Conservation (phyloP, 768 basidiomycete genomes). For the Lactarius sanguifluus region DNA sequence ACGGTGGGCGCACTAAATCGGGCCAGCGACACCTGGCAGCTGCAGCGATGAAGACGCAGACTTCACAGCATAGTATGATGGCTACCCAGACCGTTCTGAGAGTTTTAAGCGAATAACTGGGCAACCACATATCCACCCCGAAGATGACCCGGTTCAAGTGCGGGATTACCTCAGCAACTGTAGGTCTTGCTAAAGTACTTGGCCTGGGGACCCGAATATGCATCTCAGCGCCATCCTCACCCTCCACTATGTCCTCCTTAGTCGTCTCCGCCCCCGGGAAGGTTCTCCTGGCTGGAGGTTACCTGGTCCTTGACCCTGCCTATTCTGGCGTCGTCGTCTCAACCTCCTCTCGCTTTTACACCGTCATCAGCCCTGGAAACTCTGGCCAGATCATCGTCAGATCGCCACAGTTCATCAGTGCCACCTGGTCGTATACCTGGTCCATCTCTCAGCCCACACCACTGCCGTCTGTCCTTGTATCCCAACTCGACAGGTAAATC, state of each 20-base stretch:
- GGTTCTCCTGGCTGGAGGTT: slow-evolving; percentile 92
- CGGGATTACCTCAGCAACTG: background rate
- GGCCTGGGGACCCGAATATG: background rate
- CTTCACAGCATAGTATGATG: slow-evolving; percentile 69
- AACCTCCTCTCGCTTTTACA: slow-evolving; percentile 93
- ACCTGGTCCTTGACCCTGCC: slow-evolving; percentile 88
- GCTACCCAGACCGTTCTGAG: slow-evolving; percentile 62
- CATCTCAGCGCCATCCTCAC: background rate
- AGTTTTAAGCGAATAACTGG: slow-evolving; percentile 23
- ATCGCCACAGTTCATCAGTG: slow-evolving; percentile 88
- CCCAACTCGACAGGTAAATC: slow-evolving; percentile 32
- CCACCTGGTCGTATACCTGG: slow-evolving; percentile 73
- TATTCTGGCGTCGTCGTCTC: slow-evolving; percentile 89
- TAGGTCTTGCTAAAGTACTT: background rate
- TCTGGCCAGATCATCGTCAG: slow-evolving; percentile 61
- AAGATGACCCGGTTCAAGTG: background rate
- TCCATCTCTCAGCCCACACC: slow-evolving; percentile 37
- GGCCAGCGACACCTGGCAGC: slow-evolving; percentile 20
- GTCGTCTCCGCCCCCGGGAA: slow-evolving; percentile 93
- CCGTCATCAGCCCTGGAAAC: slow-evolving; percentile 53
- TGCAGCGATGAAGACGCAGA: slow-evolving; percentile 48
- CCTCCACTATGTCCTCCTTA: slow-evolving; percentile 43
- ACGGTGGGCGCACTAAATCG: slow-evolving; percentile 3
- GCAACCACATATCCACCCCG: background rate
- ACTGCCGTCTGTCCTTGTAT: slow-evolving; percentile 31